Evolutionary conservation across 2,329 filamentous ascomycete genomes (phyloP).

Genomic region (Davidsoniella virescens): DNA sequence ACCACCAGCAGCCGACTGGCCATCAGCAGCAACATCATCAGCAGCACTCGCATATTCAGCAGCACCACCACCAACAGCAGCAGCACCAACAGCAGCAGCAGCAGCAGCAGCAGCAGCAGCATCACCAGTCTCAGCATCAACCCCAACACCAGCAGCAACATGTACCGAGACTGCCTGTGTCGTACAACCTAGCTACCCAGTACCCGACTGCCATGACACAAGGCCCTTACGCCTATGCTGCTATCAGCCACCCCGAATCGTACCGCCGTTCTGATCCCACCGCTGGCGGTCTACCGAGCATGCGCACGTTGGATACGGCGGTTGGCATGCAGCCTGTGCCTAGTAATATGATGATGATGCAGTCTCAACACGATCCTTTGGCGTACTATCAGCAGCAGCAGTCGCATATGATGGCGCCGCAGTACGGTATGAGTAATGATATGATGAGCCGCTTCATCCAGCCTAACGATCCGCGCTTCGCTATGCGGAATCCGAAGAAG

Average conservation of each 20-base stretch:
- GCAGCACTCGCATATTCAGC: background rate
- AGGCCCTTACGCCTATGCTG: slow-evolving; percentile 9
- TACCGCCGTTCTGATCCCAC: slow-evolving; percentile 11
- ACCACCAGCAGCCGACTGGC: background rate
- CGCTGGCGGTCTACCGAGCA: slow-evolving; percentile 21
- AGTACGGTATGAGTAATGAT: slow-evolving; percentile 28
- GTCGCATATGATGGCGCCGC: slow-evolving; percentile 3
- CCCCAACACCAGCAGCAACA: slow-evolving; percentile 5
- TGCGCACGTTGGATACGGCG: slow-evolving; percentile 24
- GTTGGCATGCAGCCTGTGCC: slow-evolving; percentile 3
- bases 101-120: background rate
- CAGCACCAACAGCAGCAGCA: slow-evolving; percentile 5
- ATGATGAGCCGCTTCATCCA: slow-evolving; percentile 28
- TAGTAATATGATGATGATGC: slow-evolving; percentile 10
- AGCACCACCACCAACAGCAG: background rate
- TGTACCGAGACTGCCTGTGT: slow-evolving; percentile 5
- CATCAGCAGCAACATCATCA: slow-evolving; percentile 8
- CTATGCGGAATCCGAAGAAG: slow-evolving; percentile 40
- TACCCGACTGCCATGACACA: slow-evolving; percentile 10
- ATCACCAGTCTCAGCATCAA: slow-evolving; percentile 3
- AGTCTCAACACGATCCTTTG: slow-evolving; percentile 8
- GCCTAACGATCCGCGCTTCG: slow-evolving; percentile 31
- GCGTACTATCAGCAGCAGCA: slow-evolving; percentile 7
- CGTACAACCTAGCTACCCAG: slow-evolving; percentile 6
- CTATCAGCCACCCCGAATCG: slow-evolving; percentile 5